phyloP scores from a whole-genome alignment of 2,329 filamentous ascomycete species.

The Chaetoscypha palmicola region DNA sequence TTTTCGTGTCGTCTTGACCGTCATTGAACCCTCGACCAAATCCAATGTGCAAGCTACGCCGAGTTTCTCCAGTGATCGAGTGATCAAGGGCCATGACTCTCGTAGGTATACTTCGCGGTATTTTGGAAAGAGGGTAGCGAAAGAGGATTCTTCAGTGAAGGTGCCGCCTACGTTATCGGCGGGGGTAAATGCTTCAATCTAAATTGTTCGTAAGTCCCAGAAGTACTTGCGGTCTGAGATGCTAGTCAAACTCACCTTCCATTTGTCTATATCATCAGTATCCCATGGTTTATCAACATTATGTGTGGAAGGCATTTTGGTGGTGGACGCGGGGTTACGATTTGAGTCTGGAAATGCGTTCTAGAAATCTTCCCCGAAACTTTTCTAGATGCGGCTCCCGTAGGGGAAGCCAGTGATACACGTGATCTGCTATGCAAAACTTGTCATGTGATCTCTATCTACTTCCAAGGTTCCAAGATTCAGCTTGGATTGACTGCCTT shows the following conservation, averaged over 20 bases:
- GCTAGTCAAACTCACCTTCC: constrained; percentile 53
- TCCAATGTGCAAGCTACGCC: constrained; percentile 90
- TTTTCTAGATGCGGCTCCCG: too few relatives aligned
- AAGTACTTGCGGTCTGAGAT: background rate
- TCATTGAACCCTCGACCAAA: constrained; percentile 93
- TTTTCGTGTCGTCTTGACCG: constrained; percentile 87
- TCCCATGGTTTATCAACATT: constrained; percentile 92
- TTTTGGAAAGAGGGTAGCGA: constrained; percentile 83
- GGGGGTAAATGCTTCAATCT: constrained; percentile 76
- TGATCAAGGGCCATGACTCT: constrained; percentile 88
- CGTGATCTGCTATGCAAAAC: too few relatives aligned
- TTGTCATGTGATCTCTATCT: too few relatives aligned
- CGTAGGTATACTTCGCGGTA: constrained; percentile 93
- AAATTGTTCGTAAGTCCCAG: constrained; percentile 4
- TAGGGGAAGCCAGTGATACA: too few relatives aligned
- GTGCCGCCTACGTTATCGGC: constrained; percentile 80
- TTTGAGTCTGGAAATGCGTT: too few relatives aligned
- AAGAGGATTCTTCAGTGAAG: constrained; percentile 89
- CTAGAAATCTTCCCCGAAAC: too few relatives aligned
- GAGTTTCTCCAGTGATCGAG: constrained; percentile 74
- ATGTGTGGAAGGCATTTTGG: constrained; percentile 75
- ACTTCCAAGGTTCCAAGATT: too few relatives aligned
- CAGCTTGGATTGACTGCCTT: too few relatives aligned
- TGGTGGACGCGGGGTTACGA: too few relatives aligned
- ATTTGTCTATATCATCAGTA: constrained; percentile 95